These are phyloP conservation scores for Plasmodium coatneyi DNA, from an alignment of 169 alveolate genomes.

Conservation along the genomic window DNA sequence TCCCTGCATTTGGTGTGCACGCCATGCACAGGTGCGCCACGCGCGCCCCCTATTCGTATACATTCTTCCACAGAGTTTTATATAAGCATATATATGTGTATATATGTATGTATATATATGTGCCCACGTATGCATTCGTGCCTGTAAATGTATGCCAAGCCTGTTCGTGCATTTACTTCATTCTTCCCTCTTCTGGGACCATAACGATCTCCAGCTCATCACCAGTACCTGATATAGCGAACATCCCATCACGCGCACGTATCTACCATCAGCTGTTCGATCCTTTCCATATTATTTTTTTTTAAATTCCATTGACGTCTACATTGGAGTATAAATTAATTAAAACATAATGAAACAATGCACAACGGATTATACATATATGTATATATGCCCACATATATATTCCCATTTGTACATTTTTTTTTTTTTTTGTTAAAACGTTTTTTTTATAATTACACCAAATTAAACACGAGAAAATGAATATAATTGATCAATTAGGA, in stretches of 20 bases:
- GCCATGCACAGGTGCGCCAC: conserved; percentile 4
- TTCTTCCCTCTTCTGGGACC: background rate
- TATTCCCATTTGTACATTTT: conserved; percentile 58
- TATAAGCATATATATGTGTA: background rate
- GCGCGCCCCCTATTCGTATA: background rate
- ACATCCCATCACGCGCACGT: background rate
- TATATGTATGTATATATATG: background rate
- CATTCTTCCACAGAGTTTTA: background rate
- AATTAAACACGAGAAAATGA: conserved; percentile 28
- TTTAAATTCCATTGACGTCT: conserved; percentile 50
- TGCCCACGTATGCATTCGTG: background rate
- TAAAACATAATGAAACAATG: conserved; percentile 43
- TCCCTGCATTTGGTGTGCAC: background rate
- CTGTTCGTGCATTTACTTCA: background rate
- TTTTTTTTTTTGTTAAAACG: conserved; percentile 41
- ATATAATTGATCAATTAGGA: conserved; percentile 61
- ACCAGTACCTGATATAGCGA: background rate
- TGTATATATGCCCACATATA: conserved; percentile 32
- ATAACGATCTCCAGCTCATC: background rate
- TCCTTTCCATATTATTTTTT: conserved; percentile 29
- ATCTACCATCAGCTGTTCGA: background rate
- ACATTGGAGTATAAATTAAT: conserved; percentile 74
- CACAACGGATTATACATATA: conserved; percentile 16
- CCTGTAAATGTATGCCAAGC: background rate
- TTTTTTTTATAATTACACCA: conserved; percentile 54